Base-by-base conservation (phyloP, 164 flowering plant genomes). In the Magnolia sinica region DNA sequence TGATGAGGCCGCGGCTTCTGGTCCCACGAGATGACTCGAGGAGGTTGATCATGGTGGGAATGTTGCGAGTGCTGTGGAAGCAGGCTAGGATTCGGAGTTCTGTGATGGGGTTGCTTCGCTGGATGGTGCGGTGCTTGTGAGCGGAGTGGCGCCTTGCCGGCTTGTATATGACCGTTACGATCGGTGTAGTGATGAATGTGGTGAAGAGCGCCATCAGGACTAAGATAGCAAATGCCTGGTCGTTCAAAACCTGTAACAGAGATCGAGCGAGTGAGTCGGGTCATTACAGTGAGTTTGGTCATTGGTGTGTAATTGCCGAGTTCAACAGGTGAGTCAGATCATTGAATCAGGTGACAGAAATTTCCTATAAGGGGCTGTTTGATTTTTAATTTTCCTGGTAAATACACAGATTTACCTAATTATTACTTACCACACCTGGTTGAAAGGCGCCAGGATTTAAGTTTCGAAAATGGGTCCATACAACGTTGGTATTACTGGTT, bases 181-280 rank as follows among this genome's bases (percentile, higher is more conserved):
- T 50, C 2, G 91, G 91, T 7, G 91, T 88, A 1, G 91, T 88
- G 55, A 87, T 83, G 85, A 88, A 88, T 70, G 91, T 88, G 52
- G 91, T 88, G 78, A 88, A 82, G 8, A 88, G 69, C 0, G 89
- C 91, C 91, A 88, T 88, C 22, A 88, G 72, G 9, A 88, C 89
- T 68, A 87, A 8, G 61, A 88, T 80, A 1, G 89, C 88, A 51
- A 88, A 88, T 1, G 86, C 72, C 76, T 86, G 85, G 55, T 87
- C 89, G 24, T 86, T 88, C 76, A 88, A 61, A 64, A 88, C 90
- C 90, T 87, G 83, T 50, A 27, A 37, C 45, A 37, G 45, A 37
- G 45, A 37, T 5, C 6, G 45, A 37, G 7, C 45, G 7, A 37
- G 45, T 37, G 45, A 37, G 45, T 5, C 45, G 45, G 7, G 45